These are phyloP conservation scores for Phalaenopsis aphrodite DNA, from an alignment of 106 monocot species.

Conservation along the genomic window DNA sequence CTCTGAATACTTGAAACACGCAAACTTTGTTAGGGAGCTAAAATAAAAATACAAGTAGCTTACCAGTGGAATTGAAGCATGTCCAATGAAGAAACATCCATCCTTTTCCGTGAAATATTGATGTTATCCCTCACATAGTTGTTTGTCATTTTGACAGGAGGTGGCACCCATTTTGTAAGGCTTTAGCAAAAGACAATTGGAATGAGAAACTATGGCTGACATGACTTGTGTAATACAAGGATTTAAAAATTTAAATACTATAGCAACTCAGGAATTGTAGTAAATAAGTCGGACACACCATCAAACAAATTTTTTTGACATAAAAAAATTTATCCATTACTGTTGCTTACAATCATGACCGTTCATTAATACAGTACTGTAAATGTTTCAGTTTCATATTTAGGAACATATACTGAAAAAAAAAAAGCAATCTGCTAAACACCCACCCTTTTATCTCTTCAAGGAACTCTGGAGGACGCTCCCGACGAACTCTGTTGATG, in stretches of 20 bases:
- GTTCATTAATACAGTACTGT: neutral
- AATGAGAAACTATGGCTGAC: neutral
- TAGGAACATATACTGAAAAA: neutral
- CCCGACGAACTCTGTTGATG: conserved; percentile 88
- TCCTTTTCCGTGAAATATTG: conserved; percentile 75
- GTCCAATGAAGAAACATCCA: conserved; percentile 87
- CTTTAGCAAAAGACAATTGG: conserved; percentile 22
- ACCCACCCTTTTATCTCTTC: conserved; percentile 74
- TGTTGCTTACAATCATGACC: neutral
- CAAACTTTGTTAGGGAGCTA: neutral
- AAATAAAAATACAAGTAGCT: neutral
- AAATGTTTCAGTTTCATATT: neutral
- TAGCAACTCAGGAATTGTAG: neutral
- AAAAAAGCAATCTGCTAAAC: neutral
- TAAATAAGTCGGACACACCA: no score
- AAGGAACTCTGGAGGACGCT: conserved; percentile 78
- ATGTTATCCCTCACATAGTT: conserved; percentile 71
- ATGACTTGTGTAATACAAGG: no score
- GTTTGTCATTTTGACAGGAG: conserved; percentile 93
- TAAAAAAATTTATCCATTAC: neutral
- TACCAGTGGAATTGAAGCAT: conserved; percentile 99
- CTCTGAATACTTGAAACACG: neutral
- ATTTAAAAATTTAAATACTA: neutral
- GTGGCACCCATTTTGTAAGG: conserved; percentile 95
- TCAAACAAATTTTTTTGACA: neutral